phyloP scores from a whole-genome alignment of 2,329 filamentous ascomycete species.

The Verticillium zaregamsianum region DNA sequence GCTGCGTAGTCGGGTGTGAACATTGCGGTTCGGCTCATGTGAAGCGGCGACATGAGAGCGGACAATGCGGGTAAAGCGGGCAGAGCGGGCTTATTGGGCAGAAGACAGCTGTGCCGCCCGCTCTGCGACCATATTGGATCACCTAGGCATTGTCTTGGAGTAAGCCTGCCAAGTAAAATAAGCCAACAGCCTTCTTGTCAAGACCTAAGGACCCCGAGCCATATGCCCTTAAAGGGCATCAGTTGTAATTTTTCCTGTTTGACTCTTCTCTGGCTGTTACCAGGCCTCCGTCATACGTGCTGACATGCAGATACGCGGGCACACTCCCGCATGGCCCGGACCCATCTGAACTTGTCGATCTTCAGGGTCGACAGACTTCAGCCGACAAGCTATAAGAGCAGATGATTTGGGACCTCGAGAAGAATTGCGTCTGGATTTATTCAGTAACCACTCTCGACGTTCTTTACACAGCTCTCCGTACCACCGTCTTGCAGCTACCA shows the following conservation, averaged over 20 bases:
- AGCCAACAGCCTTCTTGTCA: no score
- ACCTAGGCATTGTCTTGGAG: neutral
- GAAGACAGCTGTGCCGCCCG: neutral
- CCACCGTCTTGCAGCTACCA: no score
- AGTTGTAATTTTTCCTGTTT: no score
- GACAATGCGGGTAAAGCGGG: neutral
- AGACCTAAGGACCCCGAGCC: no score
- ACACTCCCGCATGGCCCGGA: neutral
- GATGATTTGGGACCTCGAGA: neutral
- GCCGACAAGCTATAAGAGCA: neutral
- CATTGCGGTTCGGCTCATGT: no score
- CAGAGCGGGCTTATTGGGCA: neutral
- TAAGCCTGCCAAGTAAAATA: no score
- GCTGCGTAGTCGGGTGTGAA: no score
- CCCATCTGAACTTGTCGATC: neutral
- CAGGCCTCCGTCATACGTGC: neutral
- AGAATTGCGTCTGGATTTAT: no score
- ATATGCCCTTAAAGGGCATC: no score
- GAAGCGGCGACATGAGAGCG: neutral
- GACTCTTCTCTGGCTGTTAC: no score
- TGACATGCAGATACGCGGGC: neutral
- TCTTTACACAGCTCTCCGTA: no score
- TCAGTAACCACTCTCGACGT: no score
- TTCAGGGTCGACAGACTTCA: neutral
- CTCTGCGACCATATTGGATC: neutral